Base-by-base conservation (phyloP, 2,329 filamentous ascomycete genomes). In the Cordyceps militaris region DNA sequence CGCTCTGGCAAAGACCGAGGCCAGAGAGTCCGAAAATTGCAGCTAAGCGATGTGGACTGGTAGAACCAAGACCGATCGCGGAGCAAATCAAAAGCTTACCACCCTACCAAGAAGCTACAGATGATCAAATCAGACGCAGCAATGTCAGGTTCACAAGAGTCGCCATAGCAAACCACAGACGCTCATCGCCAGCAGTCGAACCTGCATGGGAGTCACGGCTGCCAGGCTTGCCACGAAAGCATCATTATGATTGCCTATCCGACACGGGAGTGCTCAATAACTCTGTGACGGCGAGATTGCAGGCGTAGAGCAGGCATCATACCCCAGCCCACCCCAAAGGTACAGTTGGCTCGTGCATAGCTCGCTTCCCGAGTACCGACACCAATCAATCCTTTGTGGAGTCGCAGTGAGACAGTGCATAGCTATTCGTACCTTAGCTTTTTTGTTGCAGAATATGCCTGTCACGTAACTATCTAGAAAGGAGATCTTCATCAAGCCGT, bases 11-110 rank as follows among this genome's bases (percentile, higher is more conserved):
- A 80, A 64, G 87, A 87, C 64, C 86, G 88, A 57, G 83, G 87
- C 60, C 91, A 96, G 71, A 87, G 92, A 62, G 86, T 89, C 59
- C 85, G 94, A 67, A 96, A 96, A 73, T 79, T 99, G 60, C 93
- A 97, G 71, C 82, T 97, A 60, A 96, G 91, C 73, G 94, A 99
- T 73, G 90, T 99, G 71, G 93, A 99, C 73, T 99, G 94, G 94
- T 97, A 93, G 58, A 43, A 32, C 32, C 52, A 50, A 40, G 30
- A 10, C 40, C 56, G 30, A 32, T 50, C 51, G 53, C 52, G 38
- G 77, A 78, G 63, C 60, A 64, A 56, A 60, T 62, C 48, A 51
- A 54, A 40, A 32, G 5, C n/a, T 6, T 16, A 46, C n/a, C 14
- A 11, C 30, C 38, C 16, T n/a, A n/a, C n/a, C 16, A 51, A 36